Conservation (phyloP, 768 basidiomycete genomes). For the Macrolepiota albuminosa region DNA sequence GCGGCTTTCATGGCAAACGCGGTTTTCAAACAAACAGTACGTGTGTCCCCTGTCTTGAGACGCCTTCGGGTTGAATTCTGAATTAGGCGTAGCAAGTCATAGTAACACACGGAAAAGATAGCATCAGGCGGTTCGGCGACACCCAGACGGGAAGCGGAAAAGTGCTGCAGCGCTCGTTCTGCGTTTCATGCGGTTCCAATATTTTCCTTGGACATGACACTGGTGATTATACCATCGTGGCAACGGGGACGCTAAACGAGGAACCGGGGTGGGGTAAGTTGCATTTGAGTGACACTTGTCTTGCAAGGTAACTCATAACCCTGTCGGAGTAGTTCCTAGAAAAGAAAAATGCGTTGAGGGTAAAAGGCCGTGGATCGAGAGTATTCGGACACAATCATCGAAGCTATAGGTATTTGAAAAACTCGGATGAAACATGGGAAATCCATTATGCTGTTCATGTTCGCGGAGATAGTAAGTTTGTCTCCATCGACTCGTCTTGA, state of each 20-base stretch:
- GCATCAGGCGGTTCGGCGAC: conserved; percentile 24
- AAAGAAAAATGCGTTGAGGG: conserved; percentile 3
- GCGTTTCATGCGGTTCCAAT: conserved; percentile 32
- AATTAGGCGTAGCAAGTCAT: conserved; percentile 19
- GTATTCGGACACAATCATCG: conserved; percentile 4
- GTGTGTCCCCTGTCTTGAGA: conserved; percentile 2
- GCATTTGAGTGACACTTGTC: neutral
- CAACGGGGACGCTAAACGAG: conserved; percentile 12
- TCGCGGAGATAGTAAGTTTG: too few species aligned
- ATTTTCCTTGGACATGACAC: conserved; percentile 18
- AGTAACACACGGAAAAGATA: conserved; percentile 23
- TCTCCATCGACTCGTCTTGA: too few species aligned
- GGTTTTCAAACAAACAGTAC: conserved; percentile 30
- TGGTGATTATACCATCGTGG: conserved; percentile 6
- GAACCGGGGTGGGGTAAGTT: conserved; percentile 13
- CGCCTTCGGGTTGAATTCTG: neutral
- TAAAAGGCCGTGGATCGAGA: conserved; percentile 12
- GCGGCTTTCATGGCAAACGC: conserved; percentile 36
- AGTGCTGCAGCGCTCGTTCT: conserved; percentile 28
- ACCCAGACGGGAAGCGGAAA: conserved; percentile 24
- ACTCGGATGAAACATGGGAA: neutral
- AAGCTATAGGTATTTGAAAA: conserved; percentile 1
- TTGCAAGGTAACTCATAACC: neutral
- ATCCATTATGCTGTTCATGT: too few species aligned
- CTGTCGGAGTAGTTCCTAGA: conserved; percentile 5